These are phyloP conservation scores for Perkinsela sp. DNA, from an alignment of 208 protist genomes.

Conservation along the genomic window DNA sequence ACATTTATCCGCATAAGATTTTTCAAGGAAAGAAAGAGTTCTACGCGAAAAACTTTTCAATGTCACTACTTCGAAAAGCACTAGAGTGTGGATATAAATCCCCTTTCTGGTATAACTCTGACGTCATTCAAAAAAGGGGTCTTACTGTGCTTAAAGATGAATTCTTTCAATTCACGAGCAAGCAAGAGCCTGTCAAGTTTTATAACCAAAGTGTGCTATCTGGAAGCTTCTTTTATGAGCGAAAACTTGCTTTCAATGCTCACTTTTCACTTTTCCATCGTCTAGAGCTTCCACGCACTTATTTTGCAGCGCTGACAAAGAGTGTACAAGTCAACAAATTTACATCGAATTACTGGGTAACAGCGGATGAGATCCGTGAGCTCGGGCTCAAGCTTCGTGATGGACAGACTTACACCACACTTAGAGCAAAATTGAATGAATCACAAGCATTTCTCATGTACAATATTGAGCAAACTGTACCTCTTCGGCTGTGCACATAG, in stretches of 20 bases:
- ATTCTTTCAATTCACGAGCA: not conserved
- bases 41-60: not conserved
- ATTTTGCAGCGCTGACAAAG: not conserved
- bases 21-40: not conserved
- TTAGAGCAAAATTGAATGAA: not conserved
- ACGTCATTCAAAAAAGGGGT: not conserved
- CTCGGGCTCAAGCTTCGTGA: not conserved
- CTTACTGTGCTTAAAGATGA: not conserved
- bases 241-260: not conserved
- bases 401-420: not conserved
- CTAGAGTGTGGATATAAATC: not conserved
- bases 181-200: not conserved
- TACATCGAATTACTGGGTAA: not conserved
- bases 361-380: not conserved
- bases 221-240: not conserved
- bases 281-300: not conserved
- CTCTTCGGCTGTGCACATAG: not conserved
- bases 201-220: not conserved
- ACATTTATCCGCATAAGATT: not conserved
- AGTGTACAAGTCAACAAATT: not conserved
- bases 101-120: not conserved
- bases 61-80: not conserved
- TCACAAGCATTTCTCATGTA: not conserved
- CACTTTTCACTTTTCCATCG: conserved; percentile 1
- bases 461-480: not conserved